Evolutionary conservation across 2,329 filamentous ascomycete genomes (phyloP).

Genomic region (Paracorniculantispora psalliotae): DNA sequence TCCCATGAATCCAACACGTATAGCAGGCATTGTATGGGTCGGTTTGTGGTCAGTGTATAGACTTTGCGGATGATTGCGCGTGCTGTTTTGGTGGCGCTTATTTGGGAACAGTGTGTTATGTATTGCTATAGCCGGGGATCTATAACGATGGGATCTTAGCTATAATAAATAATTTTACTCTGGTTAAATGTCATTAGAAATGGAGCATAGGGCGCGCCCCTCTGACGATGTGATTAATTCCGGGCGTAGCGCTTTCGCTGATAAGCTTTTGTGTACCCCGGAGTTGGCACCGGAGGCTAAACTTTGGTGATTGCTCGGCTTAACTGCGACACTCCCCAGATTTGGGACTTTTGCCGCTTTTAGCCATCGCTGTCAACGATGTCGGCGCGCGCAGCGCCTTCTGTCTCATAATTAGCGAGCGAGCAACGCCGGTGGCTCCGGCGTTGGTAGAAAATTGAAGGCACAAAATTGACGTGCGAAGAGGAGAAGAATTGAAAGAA

Average conservation of each 20-base stretch:
- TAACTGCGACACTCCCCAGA: neutral
- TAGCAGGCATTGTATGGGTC: slow-evolving; percentile 5
- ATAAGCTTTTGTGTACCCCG: neutral
- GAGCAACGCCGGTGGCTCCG: too few species aligned
- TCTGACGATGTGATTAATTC: neutral
- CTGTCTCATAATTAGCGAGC: too few species aligned
- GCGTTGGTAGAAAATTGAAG: too few species aligned
- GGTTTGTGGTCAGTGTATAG: neutral
- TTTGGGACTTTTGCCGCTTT: neutral
- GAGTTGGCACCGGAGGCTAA: neutral
- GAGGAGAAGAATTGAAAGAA: too few species aligned
- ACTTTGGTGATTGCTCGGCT: neutral
- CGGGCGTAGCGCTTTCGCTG: neutral
- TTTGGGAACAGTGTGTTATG: neutral
- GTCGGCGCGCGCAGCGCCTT: neutral
- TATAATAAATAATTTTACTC: neutral
- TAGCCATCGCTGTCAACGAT: neutral
- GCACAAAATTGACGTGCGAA: neutral
- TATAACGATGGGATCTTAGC: neutral
- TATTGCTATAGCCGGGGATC: neutral
- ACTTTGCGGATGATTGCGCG: neutral
- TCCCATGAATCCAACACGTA: slow-evolving; percentile 27
- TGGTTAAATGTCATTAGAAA: neutral
- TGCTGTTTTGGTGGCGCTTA: neutral
- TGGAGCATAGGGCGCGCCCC: slow-evolving; percentile 5